Percentiles rank a stretch among this genome's conserved stretches.
Evolutionary conservation across 78 protist genomes (phyloP).

Genomic region (Diacronema lutheri): DNA sequence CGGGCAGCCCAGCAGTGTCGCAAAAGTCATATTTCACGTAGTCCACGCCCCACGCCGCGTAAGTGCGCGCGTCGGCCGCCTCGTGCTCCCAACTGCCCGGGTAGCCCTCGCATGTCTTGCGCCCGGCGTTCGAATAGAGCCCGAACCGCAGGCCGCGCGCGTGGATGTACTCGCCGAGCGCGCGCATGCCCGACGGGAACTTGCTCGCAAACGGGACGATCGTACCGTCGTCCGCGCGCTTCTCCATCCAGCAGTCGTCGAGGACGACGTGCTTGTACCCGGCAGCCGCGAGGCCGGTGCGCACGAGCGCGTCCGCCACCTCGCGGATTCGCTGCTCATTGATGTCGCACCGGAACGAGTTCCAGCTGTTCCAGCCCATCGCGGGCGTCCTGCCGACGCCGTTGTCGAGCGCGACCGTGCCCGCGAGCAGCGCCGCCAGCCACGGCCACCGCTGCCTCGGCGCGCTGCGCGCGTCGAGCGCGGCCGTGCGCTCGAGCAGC

Average conservation of each 20-base stretch:
- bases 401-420: background rate
- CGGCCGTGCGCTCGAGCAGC: too few species aligned
- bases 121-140: background rate
- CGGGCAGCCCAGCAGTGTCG: background rate
- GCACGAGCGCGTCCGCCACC: background rate
- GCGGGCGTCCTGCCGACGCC: background rate
- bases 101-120: background rate
- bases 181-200: constrained; percentile 4
- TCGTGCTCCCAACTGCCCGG: constrained; percentile 1
- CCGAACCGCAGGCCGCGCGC: background rate
- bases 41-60: constrained; percentile 17
- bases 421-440: too few species aligned
- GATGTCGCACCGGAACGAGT: background rate
- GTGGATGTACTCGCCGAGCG: background rate
- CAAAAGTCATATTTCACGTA: background rate
- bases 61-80: background rate
- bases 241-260: constrained; percentile 18
- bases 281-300: background rate
- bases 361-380: constrained; percentile 10
- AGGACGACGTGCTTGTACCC: background rate
- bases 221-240: background rate
- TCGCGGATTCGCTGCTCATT: too few species aligned
- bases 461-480: too few species aligned
- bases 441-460: too few species aligned
- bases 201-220: background rate